Evolutionary conservation across 1,284 basidiomycete genomes (phyloP), one percentile per base, ranked within the genome.

Genomic region (Pascua sp.): DNA sequence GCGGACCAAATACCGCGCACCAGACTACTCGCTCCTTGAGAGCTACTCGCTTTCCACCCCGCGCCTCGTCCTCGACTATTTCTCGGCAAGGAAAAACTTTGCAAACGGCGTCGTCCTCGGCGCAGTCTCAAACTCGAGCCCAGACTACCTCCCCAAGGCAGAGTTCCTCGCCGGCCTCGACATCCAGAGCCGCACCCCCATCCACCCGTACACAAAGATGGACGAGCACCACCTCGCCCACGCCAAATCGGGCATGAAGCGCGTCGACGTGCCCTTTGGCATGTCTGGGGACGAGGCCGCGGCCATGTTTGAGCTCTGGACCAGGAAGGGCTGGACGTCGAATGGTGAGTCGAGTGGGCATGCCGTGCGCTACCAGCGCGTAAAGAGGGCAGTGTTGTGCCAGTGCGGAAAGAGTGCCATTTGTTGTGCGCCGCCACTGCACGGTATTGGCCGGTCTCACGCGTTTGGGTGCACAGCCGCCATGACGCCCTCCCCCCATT

Each of bases 11-110:
- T 97, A 96, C 79, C 84, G 86, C 43, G 86, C 91, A 57, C 88
- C 90, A 1, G 86, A 88, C 53, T 93, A 86, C 74, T 78, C 81
- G 11, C 68, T 78, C 8, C 84, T 97, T 55, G 84, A 88, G 64
- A 78, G 89, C 0, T 91, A 88, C 70, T 87, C 95, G 69, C 81
- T 98, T 4, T 87, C 88, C 10, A 77, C 91, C 17, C 90, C 93
- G 0, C 83, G 91, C 10, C 70, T 90, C 24, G 77, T 91, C 39
- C 80, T 95, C 47, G 89, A 92, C 58, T 91, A 84, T 62, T 83
- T 88, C 0, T 83, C 84, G 11, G 90, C 90, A 39, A 79, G 81
- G 62, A 82, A 83, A 51, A 66, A 77, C 15, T 87, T 94, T 57
- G 88, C 58, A 1, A 52, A 60, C 10, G 75, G 77, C 15, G 62